A percentile compares a stretch with the other conserved stretches of the same genome.
Evolutionary conservation across 345 rosid species (phyloP).

Genomic region (Brassica napus): Da-Ae NC_063445.1:57179001-57179500

Average conservation of each 20-base stretch:
- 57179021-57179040: background rate
- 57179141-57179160: background rate
- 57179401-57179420: conserved; percentile 21
- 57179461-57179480: conserved; percentile 41
- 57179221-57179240: background rate
- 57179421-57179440: background rate
- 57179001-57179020: background rate
- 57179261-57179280: conserved; percentile 26
- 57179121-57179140: background rate
- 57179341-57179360: conserved; percentile 12
- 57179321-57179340: conserved; percentile 35
- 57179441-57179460: conserved; percentile 15
- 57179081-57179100: background rate
- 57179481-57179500: conserved; percentile 42
- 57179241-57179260: background rate
- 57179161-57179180: background rate
- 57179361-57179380: background rate
- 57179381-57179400: background rate
- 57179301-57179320: conserved; percentile 37
- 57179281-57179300: conserved; percentile 29
- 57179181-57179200: background rate
- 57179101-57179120: background rate
- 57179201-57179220: background rate
- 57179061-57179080: background rate
- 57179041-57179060: background rate